These are phyloP conservation scores for Melampsora americana DNA, from an alignment of 1,284 basidiomycete genomes.

Conservation along the genomic window DNA sequence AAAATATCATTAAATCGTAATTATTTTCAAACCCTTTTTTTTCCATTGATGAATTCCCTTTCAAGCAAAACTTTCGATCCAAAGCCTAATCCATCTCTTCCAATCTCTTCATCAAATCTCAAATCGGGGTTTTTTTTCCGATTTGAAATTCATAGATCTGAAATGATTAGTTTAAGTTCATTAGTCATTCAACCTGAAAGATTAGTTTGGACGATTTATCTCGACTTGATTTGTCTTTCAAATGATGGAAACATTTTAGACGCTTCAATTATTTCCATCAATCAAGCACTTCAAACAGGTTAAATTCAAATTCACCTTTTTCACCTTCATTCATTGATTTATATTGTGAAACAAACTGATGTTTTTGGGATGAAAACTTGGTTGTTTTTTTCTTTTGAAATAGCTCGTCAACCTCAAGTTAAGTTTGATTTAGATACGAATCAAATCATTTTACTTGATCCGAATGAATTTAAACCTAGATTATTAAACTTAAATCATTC, in stretches of 20 bases:
- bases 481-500: slow-evolving; percentile 61
- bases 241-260: slow-evolving; percentile 95
- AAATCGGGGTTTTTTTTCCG: slow-evolving; percentile 22
- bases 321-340: too few relatives aligned
- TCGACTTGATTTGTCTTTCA: slow-evolving; percentile 91
- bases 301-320: too few relatives aligned
- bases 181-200: slow-evolving; percentile 77
- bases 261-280: slow-evolving; percentile 78
- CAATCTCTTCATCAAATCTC: too few relatives aligned
- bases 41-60: too few relatives aligned
- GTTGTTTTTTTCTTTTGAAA: not conserved
- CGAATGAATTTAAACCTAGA: slow-evolving; percentile 58
- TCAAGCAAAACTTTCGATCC: too few relatives aligned
- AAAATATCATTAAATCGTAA: slow-evolving; percentile 71
- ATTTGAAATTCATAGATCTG: slow-evolving; percentile 64
- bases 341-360: too few relatives aligned
- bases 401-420: slow-evolving; percentile 72
- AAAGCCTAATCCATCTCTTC: too few relatives aligned
- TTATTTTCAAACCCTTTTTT: too few relatives aligned
- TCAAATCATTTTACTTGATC: slow-evolving; percentile 66
- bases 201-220: slow-evolving; percentile 83
- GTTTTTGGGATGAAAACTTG: too few relatives aligned
- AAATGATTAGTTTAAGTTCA: slow-evolving; percentile 64
- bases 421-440: slow-evolving; percentile 68
- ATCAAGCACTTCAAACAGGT: slow-evolving; percentile 81